Conservation (phyloP, 164 flowering plant genomes). For the Umbilicus rupestris region DNA sequence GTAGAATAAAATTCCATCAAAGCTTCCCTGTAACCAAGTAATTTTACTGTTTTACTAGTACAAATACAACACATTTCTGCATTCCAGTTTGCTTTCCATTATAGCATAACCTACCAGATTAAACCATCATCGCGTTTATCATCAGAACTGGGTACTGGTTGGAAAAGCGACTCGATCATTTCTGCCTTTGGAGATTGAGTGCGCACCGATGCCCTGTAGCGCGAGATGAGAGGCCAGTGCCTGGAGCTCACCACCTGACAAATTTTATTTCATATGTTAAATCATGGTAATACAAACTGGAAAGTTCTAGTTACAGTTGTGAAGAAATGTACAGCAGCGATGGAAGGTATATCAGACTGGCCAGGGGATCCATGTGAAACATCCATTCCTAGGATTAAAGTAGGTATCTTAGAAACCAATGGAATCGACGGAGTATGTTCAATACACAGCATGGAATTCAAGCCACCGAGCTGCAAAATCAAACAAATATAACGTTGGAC, state of each 20-base stretch:
- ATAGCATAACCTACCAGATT: conserved; percentile 8
- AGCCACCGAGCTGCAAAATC: conserved; percentile 16
- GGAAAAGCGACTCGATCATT: conserved; percentile 19
- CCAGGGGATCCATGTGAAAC: conserved; percentile 23
- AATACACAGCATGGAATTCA: conserved; percentile 13
- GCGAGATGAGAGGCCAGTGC: conserved; percentile 20
- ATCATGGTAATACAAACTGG: background rate
- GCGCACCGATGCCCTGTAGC: conserved; percentile 17
- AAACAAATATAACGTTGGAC: background rate
- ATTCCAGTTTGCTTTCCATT: too few relatives aligned
- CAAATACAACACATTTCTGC: too few relatives aligned
- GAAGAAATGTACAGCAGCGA: conserved; percentile 16
- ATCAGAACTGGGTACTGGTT: background rate
- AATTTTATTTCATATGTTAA: too few relatives aligned
- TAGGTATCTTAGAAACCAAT: conserved; percentile 10
- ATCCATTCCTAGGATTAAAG: conserved; percentile 20
- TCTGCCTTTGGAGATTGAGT: conserved; percentile 20
- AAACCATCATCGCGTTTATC: conserved; percentile 13
- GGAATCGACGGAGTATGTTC: conserved; percentile 10
- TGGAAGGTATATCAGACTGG: conserved; percentile 18
- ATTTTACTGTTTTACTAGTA: background rate
- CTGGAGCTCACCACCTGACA: conserved; percentile 21
- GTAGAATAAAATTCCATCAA: conserved; percentile 12
- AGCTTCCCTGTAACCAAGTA: background rate
- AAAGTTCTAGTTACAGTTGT: background rate